Conservation (phyloP, 2,329 filamentous ascomycete genomes). For the Xylariaceae sp. region DNA sequence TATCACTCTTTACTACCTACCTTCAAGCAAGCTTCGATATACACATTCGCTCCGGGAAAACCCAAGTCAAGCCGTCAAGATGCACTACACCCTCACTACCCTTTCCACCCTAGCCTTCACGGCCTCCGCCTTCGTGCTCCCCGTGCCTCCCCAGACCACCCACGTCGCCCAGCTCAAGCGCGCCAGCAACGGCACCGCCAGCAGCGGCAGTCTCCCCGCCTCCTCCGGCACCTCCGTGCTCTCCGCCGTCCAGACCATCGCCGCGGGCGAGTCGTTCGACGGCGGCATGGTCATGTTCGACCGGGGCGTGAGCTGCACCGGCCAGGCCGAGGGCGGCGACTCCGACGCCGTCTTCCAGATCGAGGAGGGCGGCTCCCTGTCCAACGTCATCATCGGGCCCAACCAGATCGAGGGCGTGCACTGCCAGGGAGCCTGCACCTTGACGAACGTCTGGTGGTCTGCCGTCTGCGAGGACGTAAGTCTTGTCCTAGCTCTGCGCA, state of each 20-base stretch:
- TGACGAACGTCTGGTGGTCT: slow-evolving; percentile 29
- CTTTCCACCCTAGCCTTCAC: not conserved
- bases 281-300: slow-evolving; percentile 31
- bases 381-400: slow-evolving; percentile 33
- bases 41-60: too few relatives aligned
- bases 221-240: slow-evolving; percentile 24
- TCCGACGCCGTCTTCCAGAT: slow-evolving; percentile 28
- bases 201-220: slow-evolving; percentile 14
- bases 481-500: too few relatives aligned
- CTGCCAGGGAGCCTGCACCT: slow-evolving; percentile 27
- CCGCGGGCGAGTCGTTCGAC: slow-evolving; percentile 15
- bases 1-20: too few relatives aligned
- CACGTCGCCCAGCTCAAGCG: too few relatives aligned
- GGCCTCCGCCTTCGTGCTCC: not conserved
- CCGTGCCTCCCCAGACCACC: not conserved
- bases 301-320: slow-evolving; percentile 38
- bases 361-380: slow-evolving; percentile 22
- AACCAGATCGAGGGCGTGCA: slow-evolving; percentile 35
- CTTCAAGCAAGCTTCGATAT: too few relatives aligned
- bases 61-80: not conserved
- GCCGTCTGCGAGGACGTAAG: slow-evolving; percentile 36
- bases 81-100: not conserved
- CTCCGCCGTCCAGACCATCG: slow-evolving; percentile 14
- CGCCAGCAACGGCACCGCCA: not conserved
- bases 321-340: slow-evolving; percentile 40